phyloP scores from a whole-genome alignment of 2,329 filamentous ascomycete genomes.

The Emericellopsis cladophorae region DNA sequence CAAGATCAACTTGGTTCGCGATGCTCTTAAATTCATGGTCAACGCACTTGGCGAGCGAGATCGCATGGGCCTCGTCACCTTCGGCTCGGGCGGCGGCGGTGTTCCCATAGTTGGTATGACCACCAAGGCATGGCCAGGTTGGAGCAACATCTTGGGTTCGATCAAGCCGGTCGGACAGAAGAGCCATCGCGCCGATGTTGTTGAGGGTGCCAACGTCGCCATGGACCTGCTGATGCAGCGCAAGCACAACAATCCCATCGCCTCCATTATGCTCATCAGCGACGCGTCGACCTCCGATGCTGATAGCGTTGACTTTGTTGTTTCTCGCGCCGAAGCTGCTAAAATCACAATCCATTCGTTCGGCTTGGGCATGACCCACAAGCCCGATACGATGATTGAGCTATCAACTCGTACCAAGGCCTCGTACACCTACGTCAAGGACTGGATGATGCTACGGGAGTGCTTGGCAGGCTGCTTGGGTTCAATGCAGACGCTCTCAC shows the following conservation, averaged over 20 bases:
- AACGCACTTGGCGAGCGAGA: slow-evolving; percentile 81
- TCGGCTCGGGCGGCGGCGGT: slow-evolving; percentile 85
- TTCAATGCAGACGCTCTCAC: slow-evolving; percentile 84
- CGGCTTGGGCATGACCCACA: slow-evolving; percentile 90
- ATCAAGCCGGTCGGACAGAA: slow-evolving; percentile 94
- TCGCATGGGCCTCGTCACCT: slow-evolving; percentile 93
- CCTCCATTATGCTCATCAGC: slow-evolving; percentile 92
- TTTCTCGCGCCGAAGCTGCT: slow-evolving; percentile 89
- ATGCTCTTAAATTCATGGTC: slow-evolving; percentile 86
- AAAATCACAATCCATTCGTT: slow-evolving; percentile 98
- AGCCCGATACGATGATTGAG: slow-evolving; percentile 98
- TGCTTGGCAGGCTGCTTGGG: slow-evolving; percentile 90
- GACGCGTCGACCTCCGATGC: slow-evolving; percentile 90
- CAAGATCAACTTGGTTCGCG: slow-evolving; percentile 88
- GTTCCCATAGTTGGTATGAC: slow-evolving; percentile 98
- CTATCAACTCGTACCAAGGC: slow-evolving; percentile 91
- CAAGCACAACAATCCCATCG: slow-evolving; percentile 89
- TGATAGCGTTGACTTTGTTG: slow-evolving; percentile 95
- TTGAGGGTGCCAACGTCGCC: slow-evolving; percentile 93
- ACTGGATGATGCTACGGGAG: slow-evolving; percentile 99
- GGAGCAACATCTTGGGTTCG: slow-evolving; percentile 73
- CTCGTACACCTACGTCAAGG: slow-evolving; percentile 95
- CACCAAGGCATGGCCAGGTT: slow-evolving; percentile 84
- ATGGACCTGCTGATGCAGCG: slow-evolving; percentile 99
- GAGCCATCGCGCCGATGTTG: slow-evolving; percentile 89